Conservation (phyloP, 257 asterid species). For the Lantana camara region DNA sequence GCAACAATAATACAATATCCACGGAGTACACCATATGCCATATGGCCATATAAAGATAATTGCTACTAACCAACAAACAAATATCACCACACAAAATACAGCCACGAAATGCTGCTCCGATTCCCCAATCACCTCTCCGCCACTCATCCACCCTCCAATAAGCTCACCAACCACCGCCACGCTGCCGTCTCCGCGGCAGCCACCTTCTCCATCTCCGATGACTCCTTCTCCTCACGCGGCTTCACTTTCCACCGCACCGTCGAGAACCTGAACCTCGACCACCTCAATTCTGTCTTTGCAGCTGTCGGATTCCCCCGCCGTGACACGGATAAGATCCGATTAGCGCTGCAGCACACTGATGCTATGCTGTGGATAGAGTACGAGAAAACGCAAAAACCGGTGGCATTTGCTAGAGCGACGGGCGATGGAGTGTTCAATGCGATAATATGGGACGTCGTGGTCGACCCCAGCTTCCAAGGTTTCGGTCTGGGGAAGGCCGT, state of each 20-base stretch:
- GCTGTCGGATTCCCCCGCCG: constrained; percentile 93
- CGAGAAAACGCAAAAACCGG: constrained; percentile 66
- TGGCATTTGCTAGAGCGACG: constrained; percentile 97
- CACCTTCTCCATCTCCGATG: constrained; percentile 56
- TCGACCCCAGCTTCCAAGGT: constrained; percentile 96
- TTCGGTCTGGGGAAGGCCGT: constrained; percentile 92
- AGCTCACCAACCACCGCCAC: constrained; percentile 35
- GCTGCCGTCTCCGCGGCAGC: constrained; percentile 31
- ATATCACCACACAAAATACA: background rate
- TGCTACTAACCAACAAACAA: background rate
- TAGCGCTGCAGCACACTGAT: constrained; percentile 86
- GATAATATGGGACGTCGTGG: constrained; percentile 96
- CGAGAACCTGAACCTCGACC: constrained; percentile 69
- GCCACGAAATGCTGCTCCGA: constrained; percentile 55
- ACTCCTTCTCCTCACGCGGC: constrained; percentile 65
- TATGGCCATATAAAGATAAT: background rate
- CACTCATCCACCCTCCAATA: constrained; percentile 29
- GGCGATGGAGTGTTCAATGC: constrained; percentile 95
- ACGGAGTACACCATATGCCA: too few relatives aligned
- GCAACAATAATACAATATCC: constrained; percentile 2
- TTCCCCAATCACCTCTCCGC: constrained; percentile 38
- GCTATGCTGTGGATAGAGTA: constrained; percentile 79
- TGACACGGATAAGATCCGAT: constrained; percentile 69
- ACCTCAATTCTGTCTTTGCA: constrained; percentile 75
- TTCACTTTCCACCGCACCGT: constrained; percentile 71